Conservation (phyloP, 2,329 filamentous ascomycete genomes). For the Pyricularia sp. region DNA sequence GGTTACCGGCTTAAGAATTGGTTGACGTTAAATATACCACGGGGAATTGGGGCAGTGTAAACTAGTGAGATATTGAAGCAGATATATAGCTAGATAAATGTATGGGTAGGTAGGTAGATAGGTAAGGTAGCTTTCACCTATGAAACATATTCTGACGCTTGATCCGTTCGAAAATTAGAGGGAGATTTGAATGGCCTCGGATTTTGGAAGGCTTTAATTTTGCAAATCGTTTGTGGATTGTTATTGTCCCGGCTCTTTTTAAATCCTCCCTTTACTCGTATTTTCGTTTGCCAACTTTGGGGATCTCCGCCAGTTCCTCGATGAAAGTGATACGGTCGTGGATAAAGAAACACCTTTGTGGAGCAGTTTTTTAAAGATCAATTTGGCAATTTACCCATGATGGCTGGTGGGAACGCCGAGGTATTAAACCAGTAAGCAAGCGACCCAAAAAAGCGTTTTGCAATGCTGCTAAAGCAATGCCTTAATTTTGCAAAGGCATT, state of each 20-base stretch:
- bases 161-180: neutral
- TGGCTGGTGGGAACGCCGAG: neutral
- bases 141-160: neutral
- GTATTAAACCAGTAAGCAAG: neutral
- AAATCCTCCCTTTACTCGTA: slow-evolving; percentile 5
- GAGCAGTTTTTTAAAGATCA: neutral
- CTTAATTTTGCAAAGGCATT: slow-evolving; percentile 7
- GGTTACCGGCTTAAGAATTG: neutral
- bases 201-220: neutral
- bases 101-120: too few species aligned
- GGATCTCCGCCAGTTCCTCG: slow-evolving; percentile 8
- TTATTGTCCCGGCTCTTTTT: neutral
- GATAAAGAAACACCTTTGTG: neutral
- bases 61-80: too few species aligned
- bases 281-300: slow-evolving; percentile 8
- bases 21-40: too few species aligned
- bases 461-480: slow-evolving; percentile 7
- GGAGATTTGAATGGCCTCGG: neutral
- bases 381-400: neutral
- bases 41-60: neutral
- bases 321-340: neutral
- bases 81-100: too few species aligned
- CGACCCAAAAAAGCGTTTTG: neutral
- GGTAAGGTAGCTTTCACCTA: too few species aligned
- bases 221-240: neutral